Percentiles rank a stretch among this genome's conserved stretches.
Conservation (phyloP, 306 rosid species). For the Inga laurina region DNA sequence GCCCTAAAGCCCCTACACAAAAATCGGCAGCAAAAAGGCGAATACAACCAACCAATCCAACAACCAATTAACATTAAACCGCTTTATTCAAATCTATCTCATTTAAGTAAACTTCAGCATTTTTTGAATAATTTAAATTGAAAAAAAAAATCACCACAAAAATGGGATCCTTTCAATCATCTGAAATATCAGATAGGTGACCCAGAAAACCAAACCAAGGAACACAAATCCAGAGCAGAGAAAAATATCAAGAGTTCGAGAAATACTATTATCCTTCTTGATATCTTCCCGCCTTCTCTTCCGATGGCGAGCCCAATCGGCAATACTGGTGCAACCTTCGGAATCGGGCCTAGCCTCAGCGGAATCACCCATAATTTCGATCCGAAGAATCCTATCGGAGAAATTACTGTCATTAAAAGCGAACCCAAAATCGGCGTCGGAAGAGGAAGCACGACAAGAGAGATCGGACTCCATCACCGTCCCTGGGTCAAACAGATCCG, state of each 20-base stretch:
- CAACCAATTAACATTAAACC: not conserved
- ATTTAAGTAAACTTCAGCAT: not conserved
- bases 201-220: not conserved
- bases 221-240: not conserved
- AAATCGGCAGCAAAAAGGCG: not conserved
- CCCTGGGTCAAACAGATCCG: slow-evolving; percentile 80
- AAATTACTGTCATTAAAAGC: slow-evolving; percentile 88
- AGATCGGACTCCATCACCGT: slow-evolving; percentile 64
- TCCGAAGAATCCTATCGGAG: slow-evolving; percentile 79
- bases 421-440: slow-evolving; percentile 83
- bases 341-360: slow-evolving; percentile 53
- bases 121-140: not conserved
- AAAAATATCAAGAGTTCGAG: not conserved
- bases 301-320: slow-evolving; percentile 81
- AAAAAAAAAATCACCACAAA: not conserved
- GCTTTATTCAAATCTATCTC: not conserved
- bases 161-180: not conserved
- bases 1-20: not conserved
- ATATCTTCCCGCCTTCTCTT: slow-evolving; percentile 77
- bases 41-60: not conserved
- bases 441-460: slow-evolving; percentile 45
- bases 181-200: not conserved
- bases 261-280: slow-evolving; percentile 59
- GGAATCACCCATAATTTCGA: slow-evolving; percentile 68
- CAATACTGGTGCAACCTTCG: slow-evolving; percentile 59